Percentiles rank a stretch among this genome's conserved stretches.
Evolutionary conservation across 345 rosid genomes (phyloP).

Genomic region (Brassica napus): DNA sequence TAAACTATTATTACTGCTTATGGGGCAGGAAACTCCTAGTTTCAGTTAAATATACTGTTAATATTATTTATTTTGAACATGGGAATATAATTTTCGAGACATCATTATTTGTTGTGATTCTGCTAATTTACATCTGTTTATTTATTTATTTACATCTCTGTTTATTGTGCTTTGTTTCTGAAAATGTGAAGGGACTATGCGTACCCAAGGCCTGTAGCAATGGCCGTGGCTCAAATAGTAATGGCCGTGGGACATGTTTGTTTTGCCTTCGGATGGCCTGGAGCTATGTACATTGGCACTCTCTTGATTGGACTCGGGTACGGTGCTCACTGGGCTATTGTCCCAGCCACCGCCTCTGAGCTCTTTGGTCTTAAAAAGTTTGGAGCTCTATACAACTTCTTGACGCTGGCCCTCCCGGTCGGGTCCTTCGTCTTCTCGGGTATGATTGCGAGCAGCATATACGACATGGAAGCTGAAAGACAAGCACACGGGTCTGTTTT

Average conservation of each 20-base stretch:
- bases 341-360: slow-evolving; percentile 97
- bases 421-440: slow-evolving; percentile 96
- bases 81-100: not conserved
- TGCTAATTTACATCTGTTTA: no score
- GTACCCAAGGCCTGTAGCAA: slow-evolving; percentile 81
- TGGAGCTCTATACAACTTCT: slow-evolving; percentile 93
- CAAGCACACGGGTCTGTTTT: slow-evolving; percentile 55
- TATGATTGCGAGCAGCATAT: slow-evolving; percentile 80
- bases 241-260: slow-evolving; percentile 93
- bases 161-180: slow-evolving; percentile 10
- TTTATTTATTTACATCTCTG: not conserved
- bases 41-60: no score
- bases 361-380: slow-evolving; percentile 93
- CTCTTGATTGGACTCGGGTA: slow-evolving; percentile 89
- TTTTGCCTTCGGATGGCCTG: slow-evolving; percentile 94
- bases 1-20: no score
- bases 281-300: slow-evolving; percentile 87
- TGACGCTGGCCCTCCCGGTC: slow-evolving; percentile 90
- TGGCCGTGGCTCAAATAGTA: slow-evolving; percentile 78
- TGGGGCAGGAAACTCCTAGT: no score
- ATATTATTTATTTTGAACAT: not conserved
- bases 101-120: no score
- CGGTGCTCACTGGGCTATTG: slow-evolving; percentile 99
- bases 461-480: slow-evolving; percentile 84
- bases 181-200: slow-evolving; percentile 66